Base-by-base conservation (phyloP, 192 early-diverging fungal species). In the Coemansia sp. region DNA sequence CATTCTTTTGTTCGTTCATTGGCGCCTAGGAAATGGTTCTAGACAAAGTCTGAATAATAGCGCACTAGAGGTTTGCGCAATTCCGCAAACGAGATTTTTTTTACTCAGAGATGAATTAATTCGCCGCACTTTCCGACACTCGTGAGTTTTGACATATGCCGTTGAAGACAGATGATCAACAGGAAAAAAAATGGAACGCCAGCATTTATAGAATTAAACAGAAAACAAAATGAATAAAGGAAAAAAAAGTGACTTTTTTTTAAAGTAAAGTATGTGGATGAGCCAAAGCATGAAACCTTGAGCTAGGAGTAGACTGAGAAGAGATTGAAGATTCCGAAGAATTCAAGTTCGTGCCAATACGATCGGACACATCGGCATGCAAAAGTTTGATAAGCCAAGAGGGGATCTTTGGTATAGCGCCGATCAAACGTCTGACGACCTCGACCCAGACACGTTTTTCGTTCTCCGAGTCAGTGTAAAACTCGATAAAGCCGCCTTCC, bases 361-460 rank as follows among this genome's bases (percentile, higher is more conserved):
- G 55, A 47, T 78, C 73, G 2, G 82, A 75, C 28, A 84, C 70
- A 39, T 84, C 82, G 2, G 77, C 74, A n/a, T 84, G 82, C 2
- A 84, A 63, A 39, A 84, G 64, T 70, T 84, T 84, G 42, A 84
- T 84, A 39, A 84, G 69, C 82, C 82, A 84, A 40, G 74, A 78
- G 13, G 82, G 82, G 39, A 84, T 80, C 70, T 84, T 79, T 46
- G 77, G 77, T 23, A 80, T 77, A 42, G 46, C 68, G 35, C 82
- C 78, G 26, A 84, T 70, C 4, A 80, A 47, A 9, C 76, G 74
- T 58, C 67, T 70, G 23, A 71, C 59, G 21, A 80, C 74, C 61
- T 77, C 69, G n/a, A 84, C 77, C 82, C 82, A 84, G 46, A 74
- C 69, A 32, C 72, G 74, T 61, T 84, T 84, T 62, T 84, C 78